Evolutionary conservation across 345 rosid genomes (phyloP).

Genomic region (Populus ilicifolia): DNA sequence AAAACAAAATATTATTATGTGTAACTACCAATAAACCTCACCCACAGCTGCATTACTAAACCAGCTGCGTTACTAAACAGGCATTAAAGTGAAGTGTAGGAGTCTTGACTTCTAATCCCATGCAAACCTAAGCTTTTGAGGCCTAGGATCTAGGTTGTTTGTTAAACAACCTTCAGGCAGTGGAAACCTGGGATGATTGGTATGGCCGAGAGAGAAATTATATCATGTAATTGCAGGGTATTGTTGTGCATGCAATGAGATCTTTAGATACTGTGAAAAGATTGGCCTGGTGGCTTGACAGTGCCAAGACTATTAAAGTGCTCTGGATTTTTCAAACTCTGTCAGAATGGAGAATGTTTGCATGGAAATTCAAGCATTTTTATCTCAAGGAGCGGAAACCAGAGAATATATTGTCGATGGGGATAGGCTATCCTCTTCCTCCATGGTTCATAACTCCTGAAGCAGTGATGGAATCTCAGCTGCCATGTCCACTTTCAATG

Average conservation of each 20-base stretch:
- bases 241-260: slow-evolving; percentile 84
- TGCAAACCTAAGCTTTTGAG: no score
- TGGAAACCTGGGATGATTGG: slow-evolving; percentile 94
- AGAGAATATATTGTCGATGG: slow-evolving; percentile 88
- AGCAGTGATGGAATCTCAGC: slow-evolving; percentile 27
- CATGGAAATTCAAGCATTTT: slow-evolving; percentile 47
- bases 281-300: slow-evolving; percentile 91
- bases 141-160: no score
- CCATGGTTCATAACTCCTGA: slow-evolving; percentile 92
- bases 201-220: slow-evolving; percentile 85
- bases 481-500: slow-evolving; percentile 42
- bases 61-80: no score
- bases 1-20: no score
- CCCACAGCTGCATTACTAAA: no score
- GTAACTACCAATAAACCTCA: no score
- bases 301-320: slow-evolving; percentile 37
- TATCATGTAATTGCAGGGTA: slow-evolving; percentile 85
- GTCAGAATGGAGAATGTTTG: slow-evolving; percentile 57
- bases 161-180: slow-evolving; percentile 46
- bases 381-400: slow-evolving; percentile 32
- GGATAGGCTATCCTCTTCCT: slow-evolving; percentile 66
- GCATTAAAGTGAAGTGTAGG: no score
- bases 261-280: slow-evolving; percentile 91
- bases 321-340: slow-evolving; percentile 73
- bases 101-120: no score